Base-by-base conservation (phyloP, 2,329 filamentous ascomycete genomes). In the Diplodia scrobiculata region DNA sequence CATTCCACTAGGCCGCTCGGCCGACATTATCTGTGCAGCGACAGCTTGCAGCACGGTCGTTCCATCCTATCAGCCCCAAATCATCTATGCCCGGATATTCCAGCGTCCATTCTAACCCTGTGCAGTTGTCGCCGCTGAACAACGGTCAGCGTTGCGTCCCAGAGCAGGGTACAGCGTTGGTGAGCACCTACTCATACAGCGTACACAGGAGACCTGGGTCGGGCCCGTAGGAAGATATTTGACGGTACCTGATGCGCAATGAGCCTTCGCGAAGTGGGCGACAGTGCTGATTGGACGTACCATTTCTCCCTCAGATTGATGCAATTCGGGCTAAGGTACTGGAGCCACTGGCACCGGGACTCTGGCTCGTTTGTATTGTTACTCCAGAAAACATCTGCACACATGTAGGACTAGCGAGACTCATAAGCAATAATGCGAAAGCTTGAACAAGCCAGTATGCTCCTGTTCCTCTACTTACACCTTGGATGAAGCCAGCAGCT, bases 291-390 rank as follows among this genome's bases (percentile, higher is more conserved):
- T 21, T n/a, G n/a, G 29, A 47, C 38, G 3, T 32, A 48, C 58
- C 58, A 62, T 50, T 32, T 50, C 29, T 36, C 7, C 27, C 29
- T 25, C 11, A 50, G 45, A 10, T 50, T 27, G 5, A 38, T 7
- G 11, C 58, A 62, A 27, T n/a, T 3, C 6, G 58, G 29, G 5
- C 45, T 29, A 32, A 29, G 34, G 14, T 34, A 34, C 27, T 62
- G 58, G 5, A 62, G n/a, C 58, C 58, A 62, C 13, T 34, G 58
- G 29, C 58, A 62, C 7, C 50, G 58, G 7, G 45, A 36, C n/a
- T 36, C n/a, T 5, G 41, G 3, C 14, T 21, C 13, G 1, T 50
- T 48, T 10, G 58, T 21, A 19, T 19, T 25, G 45, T 51, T 62
- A 32, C 27, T 27, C 58, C 58, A 62, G 45, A 62, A 50, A 2